phyloP scores from a whole-genome alignment of 148 eudicot genomes.

The Cornus suecica region DNA sequence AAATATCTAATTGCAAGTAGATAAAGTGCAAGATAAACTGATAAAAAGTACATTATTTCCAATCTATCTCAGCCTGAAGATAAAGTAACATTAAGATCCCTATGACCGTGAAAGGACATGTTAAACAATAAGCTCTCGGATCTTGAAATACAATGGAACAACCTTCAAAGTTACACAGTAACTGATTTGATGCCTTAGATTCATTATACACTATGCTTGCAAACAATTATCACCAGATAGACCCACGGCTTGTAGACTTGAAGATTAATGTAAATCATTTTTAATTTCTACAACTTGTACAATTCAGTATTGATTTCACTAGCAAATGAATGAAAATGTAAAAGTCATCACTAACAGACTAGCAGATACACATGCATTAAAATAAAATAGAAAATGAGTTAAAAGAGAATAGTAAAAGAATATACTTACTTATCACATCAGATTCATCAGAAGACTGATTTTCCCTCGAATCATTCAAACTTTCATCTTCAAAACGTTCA shows the following conservation, averaged over 20 bases:
- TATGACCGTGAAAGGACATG: background rate
- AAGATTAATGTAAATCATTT: background rate
- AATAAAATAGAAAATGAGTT: background rate
- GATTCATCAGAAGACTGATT: constrained; percentile 31
- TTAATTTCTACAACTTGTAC: background rate
- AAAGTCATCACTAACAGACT: no score
- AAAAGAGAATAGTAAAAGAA: background rate
- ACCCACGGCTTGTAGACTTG: background rate
- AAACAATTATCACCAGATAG: background rate
- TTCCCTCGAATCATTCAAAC: constrained; percentile 34
- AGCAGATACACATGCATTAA: background rate
- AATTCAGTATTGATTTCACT: background rate
- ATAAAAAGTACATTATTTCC: background rate
- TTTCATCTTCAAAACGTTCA: constrained; percentile 94
- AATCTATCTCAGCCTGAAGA: background rate
- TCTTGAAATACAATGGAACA: background rate
- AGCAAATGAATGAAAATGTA: background rate
- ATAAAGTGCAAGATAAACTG: background rate
- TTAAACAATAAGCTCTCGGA: background rate
- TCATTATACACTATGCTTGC: background rate
- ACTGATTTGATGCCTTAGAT: background rate
- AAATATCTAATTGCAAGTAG: background rate
- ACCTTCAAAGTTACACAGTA: background rate
- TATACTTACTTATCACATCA: constrained; percentile 14
- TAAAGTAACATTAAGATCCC: background rate